Percentiles rank a stretch among this genome's conserved stretches.
Conservation (phyloP, 345 rosid species). For the Salix purpurea region DNA sequence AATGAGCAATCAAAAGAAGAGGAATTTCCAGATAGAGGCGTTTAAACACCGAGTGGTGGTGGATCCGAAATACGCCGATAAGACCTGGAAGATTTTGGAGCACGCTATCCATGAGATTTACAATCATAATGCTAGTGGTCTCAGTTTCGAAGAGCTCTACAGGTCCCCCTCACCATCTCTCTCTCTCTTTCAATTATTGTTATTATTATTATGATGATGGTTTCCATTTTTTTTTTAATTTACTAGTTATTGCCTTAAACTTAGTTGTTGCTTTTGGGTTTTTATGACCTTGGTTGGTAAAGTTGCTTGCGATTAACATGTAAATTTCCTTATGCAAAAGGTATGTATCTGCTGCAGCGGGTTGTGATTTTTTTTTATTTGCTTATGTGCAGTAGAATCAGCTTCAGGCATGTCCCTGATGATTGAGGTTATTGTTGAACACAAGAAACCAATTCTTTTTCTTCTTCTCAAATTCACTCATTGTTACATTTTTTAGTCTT, state of each 20-base stretch:
- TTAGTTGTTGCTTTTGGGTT: background rate
- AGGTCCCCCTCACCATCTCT: conserved; percentile 36
- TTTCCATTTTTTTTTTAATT: background rate
- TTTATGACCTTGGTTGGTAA: background rate
- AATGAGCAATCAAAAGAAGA: conserved; percentile 97
- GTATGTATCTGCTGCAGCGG: background rate
- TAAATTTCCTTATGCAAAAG: background rate
- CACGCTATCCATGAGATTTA: conserved; percentile 98
- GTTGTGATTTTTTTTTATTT: background rate
- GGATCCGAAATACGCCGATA: conserved; percentile 96
- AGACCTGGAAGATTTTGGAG: conserved; percentile 96
- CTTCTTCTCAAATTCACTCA: background rate
- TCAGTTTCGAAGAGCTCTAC: conserved; percentile 96
- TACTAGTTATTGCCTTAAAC: background rate
- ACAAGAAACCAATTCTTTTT: background rate
- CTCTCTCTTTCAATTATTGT: background rate
- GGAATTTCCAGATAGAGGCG: conserved; percentile 97
- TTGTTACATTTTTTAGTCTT: background rate
- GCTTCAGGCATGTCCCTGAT: background rate
- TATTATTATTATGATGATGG: background rate
- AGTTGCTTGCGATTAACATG: background rate
- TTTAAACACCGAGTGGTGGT: conserved; percentile 96
- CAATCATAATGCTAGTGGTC: conserved; percentile 97
- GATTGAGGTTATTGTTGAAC: background rate
- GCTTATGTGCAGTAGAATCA: background rate